Evolutionary conservation across 2,329 filamentous ascomycete genomes (phyloP).

Genomic region (Colletotrichum lupini): DNA sequence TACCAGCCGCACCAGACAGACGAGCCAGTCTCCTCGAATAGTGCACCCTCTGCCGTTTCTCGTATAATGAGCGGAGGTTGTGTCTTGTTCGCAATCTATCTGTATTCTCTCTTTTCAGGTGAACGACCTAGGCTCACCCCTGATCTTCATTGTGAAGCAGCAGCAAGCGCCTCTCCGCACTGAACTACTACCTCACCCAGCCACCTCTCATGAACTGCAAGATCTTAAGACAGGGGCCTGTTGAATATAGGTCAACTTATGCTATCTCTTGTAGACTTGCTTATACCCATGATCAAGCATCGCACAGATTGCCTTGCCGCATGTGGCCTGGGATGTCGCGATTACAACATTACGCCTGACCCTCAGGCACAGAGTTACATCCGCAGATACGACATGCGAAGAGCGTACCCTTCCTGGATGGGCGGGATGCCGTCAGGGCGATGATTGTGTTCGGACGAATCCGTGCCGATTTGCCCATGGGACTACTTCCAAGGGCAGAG

Average conservation of each 20-base stretch:
- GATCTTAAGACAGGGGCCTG: constrained; percentile 4
- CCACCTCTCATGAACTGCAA: not conserved
- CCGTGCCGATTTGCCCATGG: not conserved
- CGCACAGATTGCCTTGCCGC: not conserved
- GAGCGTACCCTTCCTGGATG: not conserved
- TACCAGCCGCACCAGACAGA: not conserved
- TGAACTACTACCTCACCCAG: constrained; percentile 11
- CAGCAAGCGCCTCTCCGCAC: not conserved
- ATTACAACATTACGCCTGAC: not conserved
- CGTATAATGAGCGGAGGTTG: not conserved
- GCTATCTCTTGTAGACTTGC: not conserved
- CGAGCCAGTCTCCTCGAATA: not conserved
- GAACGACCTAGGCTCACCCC: constrained; percentile 9
- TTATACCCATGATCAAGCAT: not conserved
- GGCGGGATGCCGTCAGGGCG: not conserved
- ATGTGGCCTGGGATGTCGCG: not conserved
- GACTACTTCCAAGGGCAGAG: not conserved
- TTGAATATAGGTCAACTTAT: not conserved
- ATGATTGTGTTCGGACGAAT: not conserved
- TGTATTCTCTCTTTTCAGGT: constrained; percentile 4
- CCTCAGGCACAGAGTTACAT: not conserved
- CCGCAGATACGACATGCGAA: not conserved
- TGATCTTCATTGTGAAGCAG: constrained; percentile 27
- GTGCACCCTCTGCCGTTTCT: not conserved
- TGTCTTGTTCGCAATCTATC: constrained; percentile 18